Percentiles rank a stretch among this genome's conserved stretches.
Evolutionary conservation across 2,329 filamentous ascomycete species (phyloP).

Genomic region (Pseudofabraea citricarpa): DNA sequence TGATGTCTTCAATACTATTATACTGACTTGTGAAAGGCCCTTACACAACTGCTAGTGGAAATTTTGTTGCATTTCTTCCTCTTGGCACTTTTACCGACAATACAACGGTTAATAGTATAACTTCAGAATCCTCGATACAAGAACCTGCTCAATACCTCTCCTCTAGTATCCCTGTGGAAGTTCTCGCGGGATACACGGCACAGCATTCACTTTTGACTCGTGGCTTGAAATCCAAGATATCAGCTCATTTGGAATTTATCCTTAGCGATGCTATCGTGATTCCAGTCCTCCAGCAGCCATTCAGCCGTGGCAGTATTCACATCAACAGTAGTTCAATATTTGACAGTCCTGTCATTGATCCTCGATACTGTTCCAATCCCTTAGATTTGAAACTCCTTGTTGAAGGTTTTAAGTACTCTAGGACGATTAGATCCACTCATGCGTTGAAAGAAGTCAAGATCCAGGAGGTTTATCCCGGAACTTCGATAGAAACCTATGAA

Average conservation of each 20-base stretch:
- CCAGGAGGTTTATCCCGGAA: constrained; percentile 27
- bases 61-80: constrained; percentile 10
- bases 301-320: constrained; percentile 8
- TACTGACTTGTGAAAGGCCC: constrained; percentile 3
- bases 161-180: constrained; percentile 1
- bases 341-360: constrained; percentile 27
- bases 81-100: constrained; percentile 5
- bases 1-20: background rate
- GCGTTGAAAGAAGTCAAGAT: constrained; percentile 25
- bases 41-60: constrained; percentile 7
- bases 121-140: constrained; percentile 4
- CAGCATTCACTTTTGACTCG: constrained; percentile 5
- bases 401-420: constrained; percentile 15
- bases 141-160: constrained; percentile 4
- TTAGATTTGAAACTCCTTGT: constrained; percentile 30
- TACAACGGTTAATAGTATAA: background rate
- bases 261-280: constrained; percentile 5
- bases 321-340: constrained; percentile 16
- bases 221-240: background rate
- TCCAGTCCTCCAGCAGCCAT: constrained; percentile 8
- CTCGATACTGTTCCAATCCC: constrained; percentile 30
- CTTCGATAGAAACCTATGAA: constrained; percentile 13
- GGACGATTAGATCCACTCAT: constrained; percentile 4
- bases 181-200: constrained; percentile 6
- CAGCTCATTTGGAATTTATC: constrained; percentile 8